Base-by-base conservation (phyloP, 192 early-diverging fungal species). In the Rhizoclosmatium globosum region DNA sequence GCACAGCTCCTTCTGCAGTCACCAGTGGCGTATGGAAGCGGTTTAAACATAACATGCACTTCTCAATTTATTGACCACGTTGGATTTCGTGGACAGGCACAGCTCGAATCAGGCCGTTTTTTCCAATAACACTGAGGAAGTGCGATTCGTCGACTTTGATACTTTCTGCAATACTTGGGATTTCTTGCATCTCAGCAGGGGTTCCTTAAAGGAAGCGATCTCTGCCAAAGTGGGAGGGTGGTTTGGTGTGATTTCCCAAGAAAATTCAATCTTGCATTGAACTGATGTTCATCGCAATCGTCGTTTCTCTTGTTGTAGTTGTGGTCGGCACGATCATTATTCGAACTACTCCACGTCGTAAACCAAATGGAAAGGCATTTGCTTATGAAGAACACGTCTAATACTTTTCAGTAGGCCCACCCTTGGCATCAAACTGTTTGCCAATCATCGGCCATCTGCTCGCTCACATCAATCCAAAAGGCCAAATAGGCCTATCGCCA, bases 1-100 rank as follows among this genome's bases (percentile, higher is more conserved):
- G 71, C 46, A 48, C 60, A 4, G 45, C 56, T 48, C 71, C 73
- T 64, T 79, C 79, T 80, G 83, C 68, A 31, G 31, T 31, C 31
- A 31, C 31, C 0, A 83, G 44, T 2, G 77, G 76, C 46, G 82
- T 72, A 72, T 42, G 71, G 39, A 72, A 72, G 7, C 38, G 23
- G 57, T 72, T 72, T 2, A 13, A 6, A 41, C 17, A 38, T 21
- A 72, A 53, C 45, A 3, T 68, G 43, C 67, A 45, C 45, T 39
- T 15, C 15, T 47, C 9, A 31, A 19, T 21, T 11, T 69, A 0
- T 11, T 13, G 39, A 13, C 17, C 19, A 21, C 2, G 19, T 11
- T 47, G 19, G 17, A 19, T 21, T 11, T 69, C 1, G 43, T 13
- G 39, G 31, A 0, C 31, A 31, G 31, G 31, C 11, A 2, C 2